Base-by-base conservation (phyloP, 2,329 filamentous ascomycete species). In the Pestalotiopsis sp. region DNA sequence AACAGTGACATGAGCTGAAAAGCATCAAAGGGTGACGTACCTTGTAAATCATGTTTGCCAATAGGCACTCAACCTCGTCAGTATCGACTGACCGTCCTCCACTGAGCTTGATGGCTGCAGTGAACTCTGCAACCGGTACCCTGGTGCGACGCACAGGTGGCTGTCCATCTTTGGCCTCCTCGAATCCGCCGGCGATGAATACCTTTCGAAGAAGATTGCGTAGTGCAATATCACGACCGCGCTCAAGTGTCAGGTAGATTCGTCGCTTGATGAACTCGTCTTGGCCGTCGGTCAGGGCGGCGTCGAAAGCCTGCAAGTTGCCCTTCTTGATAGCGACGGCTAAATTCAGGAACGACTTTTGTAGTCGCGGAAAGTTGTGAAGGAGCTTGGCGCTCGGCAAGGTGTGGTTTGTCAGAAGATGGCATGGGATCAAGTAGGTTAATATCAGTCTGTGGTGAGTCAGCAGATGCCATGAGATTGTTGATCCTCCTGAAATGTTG, bases 31-130 rank as follows among this genome's bases (percentile, higher is more conserved):
- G n/a, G 64, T 49, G 36, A 60, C 81, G 73, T 81, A 97, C 95
- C 90, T 98, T 99, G 85, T 98, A 99, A 71, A 99, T 97, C 88
- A 98, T 93, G 78, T 98, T 98, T 36, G 96, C 94, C 76, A 99
- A 78, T 74, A 98, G 83, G 79, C 96, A 99, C 80, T 99, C 97
- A 3, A 98, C 95, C 80, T 99, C 96, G 77, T 99, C 97, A 39
- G 88, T 86, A 74, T 98, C 96, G 41, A 97, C 84, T 41, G 85
- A 82, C 76, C 92, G 86, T 67, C 86, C 85, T 72, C 88, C 91
- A 65, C 90, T 91, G 74, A 97, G 86, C 76, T 91, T 91, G 69
- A 98, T 88, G 7, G 94, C 97, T 6, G 94, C 93, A 27, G 89
- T 90, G 75, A 99, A 98, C 74, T 98, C 93, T 13, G 88, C 86